Percentiles rank a stretch among this genome's conserved stretches.
Evolutionary conservation across 441 rosid genomes (phyloP).

Genomic region (Pelargonium myrrhifolium): DNA sequence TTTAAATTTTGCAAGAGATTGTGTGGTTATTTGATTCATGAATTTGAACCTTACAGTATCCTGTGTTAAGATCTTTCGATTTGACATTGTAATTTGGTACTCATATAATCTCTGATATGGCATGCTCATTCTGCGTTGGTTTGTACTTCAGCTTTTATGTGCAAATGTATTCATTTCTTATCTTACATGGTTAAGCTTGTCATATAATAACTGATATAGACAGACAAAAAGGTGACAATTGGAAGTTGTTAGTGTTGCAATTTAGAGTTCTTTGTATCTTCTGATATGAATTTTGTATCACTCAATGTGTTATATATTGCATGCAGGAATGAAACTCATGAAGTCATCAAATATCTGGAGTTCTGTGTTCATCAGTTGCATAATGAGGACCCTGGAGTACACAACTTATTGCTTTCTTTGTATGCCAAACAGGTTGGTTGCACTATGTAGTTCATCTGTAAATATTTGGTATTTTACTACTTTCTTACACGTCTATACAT

Average conservation of each 20-base stretch:
- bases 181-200: neutral
- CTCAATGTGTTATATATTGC: conserved; percentile 8
- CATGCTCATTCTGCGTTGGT: neutral
- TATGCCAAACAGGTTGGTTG: conserved; percentile 91
- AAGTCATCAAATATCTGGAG: conserved; percentile 94
- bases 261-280: neutral
- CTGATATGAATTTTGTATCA: conserved; percentile 12
- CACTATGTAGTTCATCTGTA: neutral
- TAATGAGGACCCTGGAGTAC: conserved; percentile 97
- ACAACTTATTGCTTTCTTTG: conserved; percentile 88
- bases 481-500: too few species aligned
- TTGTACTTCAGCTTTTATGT: neutral
- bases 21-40: conserved; percentile 3
- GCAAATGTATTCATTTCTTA: neutral
- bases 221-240: neutral
- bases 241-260: conserved; percentile 8
- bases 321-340: conserved; percentile 97
- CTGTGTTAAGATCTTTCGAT: neutral
- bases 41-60: neutral
- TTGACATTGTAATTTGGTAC: neutral
- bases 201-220: conserved; percentile 4
- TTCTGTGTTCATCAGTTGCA: conserved; percentile 86
- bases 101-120: neutral
- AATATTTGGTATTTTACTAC: neutral
- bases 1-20: neutral